Evolutionary conservation across 2,329 filamentous ascomycete species (phyloP).

Genomic region (Teratosphaeria nubilosa): DNA sequence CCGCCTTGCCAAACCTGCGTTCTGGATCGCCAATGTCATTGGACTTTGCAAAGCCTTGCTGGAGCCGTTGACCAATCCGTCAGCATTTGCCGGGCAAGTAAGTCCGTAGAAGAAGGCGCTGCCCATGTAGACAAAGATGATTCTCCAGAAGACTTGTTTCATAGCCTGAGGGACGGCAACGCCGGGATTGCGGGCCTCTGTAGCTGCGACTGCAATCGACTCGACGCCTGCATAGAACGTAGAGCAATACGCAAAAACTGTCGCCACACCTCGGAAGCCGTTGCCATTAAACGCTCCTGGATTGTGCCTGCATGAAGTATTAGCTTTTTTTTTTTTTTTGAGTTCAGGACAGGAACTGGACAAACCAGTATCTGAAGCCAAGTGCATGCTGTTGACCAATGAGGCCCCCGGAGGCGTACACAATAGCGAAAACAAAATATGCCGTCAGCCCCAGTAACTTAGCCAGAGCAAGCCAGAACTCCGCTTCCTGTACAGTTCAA

Average conservation of each 20-base stretch:
- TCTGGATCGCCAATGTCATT: constrained; percentile 64
- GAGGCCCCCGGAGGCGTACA: constrained; percentile 26
- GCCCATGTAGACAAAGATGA: constrained; percentile 54
- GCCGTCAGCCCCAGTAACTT: constrained; percentile 30
- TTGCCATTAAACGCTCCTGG: constrained; percentile 30
- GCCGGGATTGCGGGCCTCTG: constrained; percentile 42
- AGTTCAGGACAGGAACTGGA: neutral
- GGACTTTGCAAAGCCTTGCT: constrained; percentile 59
- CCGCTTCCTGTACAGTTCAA: neutral
- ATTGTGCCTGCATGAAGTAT: constrained; percentile 10
- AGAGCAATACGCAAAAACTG: constrained; percentile 33
- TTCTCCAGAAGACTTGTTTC: constrained; percentile 23
- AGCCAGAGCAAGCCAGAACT: constrained; percentile 28
- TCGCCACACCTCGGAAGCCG: constrained; percentile 32
- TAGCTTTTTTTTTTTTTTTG: neutral
- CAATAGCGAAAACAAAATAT: constrained; percentile 32
- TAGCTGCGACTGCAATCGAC: constrained; percentile 42
- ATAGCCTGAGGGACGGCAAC: constrained; percentile 30
- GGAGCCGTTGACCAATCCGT: constrained; percentile 50
- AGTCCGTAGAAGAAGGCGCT: constrained; percentile 56
- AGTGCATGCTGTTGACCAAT: constrained; percentile 18
- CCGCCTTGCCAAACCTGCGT: constrained; percentile 63
- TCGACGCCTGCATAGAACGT: constrained; percentile 44
- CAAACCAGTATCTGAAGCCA: constrained; percentile 25
- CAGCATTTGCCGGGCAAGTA: constrained; percentile 54